Percentiles rank a stretch among this genome's conserved stretches.
Conservation (phyloP, 169 alveolate species). For the Cryptosporidium felis region DNA sequence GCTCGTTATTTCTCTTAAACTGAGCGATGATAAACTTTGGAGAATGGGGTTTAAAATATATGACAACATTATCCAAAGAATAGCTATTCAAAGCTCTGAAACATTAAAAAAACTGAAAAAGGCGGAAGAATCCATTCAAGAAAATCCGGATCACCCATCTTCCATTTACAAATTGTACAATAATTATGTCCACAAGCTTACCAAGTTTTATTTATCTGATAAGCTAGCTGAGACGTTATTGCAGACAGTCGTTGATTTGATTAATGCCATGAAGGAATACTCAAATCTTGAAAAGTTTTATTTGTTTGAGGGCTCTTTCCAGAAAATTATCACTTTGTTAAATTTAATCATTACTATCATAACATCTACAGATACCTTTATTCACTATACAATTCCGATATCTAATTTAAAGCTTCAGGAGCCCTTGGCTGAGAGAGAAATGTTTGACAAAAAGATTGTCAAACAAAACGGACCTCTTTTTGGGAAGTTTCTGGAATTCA, state of each 20-base stretch:
- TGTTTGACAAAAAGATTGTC: too few relatives aligned
- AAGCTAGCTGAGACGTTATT: constrained; percentile 50
- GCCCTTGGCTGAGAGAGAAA: too few relatives aligned
- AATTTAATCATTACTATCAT: constrained; percentile 21
- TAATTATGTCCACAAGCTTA: constrained; percentile 1
- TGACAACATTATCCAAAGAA: background rate
- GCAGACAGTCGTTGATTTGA: constrained; percentile 38
- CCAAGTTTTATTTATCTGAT: constrained; percentile 31
- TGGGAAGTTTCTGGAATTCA: too few relatives aligned
- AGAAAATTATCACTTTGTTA: background rate
- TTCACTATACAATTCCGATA: constrained; percentile 16
- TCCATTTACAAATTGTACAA: background rate
- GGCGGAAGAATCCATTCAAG: constrained; percentile 17
- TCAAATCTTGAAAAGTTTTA: background rate
- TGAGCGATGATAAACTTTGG: constrained; percentile 5
- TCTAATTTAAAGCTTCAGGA: background rate
- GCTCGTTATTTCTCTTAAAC: background rate
- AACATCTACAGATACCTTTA: constrained; percentile 40
- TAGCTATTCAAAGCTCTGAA: background rate
- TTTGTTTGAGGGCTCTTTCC: background rate
- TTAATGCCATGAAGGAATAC: too few relatives aligned
- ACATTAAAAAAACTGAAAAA: background rate
- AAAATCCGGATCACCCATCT: background rate
- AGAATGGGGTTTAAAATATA: background rate
- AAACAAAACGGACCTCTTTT: too few relatives aligned